Evolutionary conservation across 441 rosid genomes (phyloP).

Genomic region (Dalechampia spathulata): DNA sequence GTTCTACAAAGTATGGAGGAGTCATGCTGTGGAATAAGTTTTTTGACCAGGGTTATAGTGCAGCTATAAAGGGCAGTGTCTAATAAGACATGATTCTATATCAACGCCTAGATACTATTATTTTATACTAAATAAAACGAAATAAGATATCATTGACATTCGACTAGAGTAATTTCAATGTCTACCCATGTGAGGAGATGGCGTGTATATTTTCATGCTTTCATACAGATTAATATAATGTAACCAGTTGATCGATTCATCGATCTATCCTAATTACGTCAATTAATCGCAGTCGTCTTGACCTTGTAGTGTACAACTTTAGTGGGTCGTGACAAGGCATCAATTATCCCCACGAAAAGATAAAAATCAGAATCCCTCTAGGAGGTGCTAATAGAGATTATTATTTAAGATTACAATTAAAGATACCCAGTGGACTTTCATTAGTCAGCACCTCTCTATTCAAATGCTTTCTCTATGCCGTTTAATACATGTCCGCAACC

Average conservation of each 20-base stretch:
- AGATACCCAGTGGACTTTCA: not conserved
- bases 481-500: not conserved
- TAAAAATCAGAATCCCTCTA: not conserved
- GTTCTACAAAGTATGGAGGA: conserved; percentile 37
- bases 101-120: too few species aligned
- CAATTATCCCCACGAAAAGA: not conserved
- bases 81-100: conserved; percentile 2
- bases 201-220: too few species aligned
- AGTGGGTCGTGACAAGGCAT: not conserved
- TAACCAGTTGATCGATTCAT: not conserved
- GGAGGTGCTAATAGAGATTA: too few species aligned
- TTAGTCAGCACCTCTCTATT: conserved; percentile 5
- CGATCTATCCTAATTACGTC: too few species aligned
- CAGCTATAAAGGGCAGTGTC: conserved; percentile 21
- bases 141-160: too few species aligned
- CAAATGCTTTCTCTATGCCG: not conserved
- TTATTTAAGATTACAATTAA: not conserved
- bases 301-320: not conserved
- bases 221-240: not conserved
- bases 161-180: too few species aligned
- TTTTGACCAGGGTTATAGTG: conserved; percentile 34
- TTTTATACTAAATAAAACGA: too few species aligned
- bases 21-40: conserved; percentile 47
- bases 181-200: too few species aligned
- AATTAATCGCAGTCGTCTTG: not conserved